Evolutionary conservation across 768 basidiomycete species (phyloP).

Genomic region (Peribolospora kevripleyi): DNA sequence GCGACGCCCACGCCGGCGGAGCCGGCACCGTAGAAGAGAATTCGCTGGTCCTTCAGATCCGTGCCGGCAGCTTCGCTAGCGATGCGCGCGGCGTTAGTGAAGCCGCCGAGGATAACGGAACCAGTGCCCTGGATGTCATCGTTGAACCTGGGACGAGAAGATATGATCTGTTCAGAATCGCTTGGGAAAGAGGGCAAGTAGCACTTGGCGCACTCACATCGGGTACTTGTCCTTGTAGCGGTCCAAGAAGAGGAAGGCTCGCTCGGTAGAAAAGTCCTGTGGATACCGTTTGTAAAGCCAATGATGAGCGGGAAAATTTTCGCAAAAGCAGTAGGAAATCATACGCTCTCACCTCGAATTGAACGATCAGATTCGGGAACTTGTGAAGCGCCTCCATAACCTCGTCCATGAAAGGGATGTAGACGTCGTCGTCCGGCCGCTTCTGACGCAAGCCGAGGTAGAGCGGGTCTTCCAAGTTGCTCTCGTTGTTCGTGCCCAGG

Average conservation of each 20-base stretch:
- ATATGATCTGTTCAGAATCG: neutral
- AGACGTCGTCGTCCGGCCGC: slow-evolving; percentile 30
- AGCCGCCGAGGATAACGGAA: slow-evolving; percentile 65
- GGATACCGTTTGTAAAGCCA: slow-evolving; percentile 1
- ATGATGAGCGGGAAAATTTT: slow-evolving; percentile 1
- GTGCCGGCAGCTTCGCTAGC: slow-evolving; percentile 5
- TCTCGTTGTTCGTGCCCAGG: slow-evolving; percentile 66
- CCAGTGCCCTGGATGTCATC: slow-evolving; percentile 85
- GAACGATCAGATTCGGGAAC: slow-evolving; percentile 62
- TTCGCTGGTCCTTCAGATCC: slow-evolving; percentile 44
- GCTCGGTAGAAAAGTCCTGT: slow-evolving; percentile 74
- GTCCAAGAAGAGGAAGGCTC: slow-evolving; percentile 65
- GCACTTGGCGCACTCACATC: slow-evolving; percentile 12
- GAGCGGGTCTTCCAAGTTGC: slow-evolving; percentile 56
- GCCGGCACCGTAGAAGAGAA: slow-evolving; percentile 82
- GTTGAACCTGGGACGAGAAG: slow-evolving; percentile 38
- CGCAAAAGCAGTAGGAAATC: neutral
- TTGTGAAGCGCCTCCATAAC: slow-evolving; percentile 62
- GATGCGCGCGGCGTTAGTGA: slow-evolving; percentile 38
- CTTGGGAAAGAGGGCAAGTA: slow-evolving; percentile 3
- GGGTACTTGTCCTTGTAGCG: slow-evolving; percentile 40
- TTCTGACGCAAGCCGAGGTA: slow-evolving; percentile 65
- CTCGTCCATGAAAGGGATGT: slow-evolving; percentile 50
- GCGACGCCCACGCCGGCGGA: slow-evolving; percentile 82
- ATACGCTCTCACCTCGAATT: slow-evolving; percentile 29